Base-by-base conservation (phyloP, 352 stramenopile species). In the Globisporangium solare region DNA sequence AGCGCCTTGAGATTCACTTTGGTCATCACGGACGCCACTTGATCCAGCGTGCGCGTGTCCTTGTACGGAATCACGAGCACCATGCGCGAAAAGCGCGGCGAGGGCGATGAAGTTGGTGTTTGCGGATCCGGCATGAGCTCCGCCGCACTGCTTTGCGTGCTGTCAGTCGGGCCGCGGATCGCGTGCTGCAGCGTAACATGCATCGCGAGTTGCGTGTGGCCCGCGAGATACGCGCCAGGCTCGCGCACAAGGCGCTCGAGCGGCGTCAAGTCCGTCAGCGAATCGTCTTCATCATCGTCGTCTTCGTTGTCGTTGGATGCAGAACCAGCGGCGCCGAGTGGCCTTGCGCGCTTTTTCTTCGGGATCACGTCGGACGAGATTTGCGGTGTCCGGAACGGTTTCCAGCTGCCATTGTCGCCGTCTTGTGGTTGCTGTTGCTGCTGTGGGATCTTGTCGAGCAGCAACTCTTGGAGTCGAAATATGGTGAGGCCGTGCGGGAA, bases 61-160 rank as follows among this genome's bases (percentile, higher is more conserved):
- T 76, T 74, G 71, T 96, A 97, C 2, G 85, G 82, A 32, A 96
- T 83, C 8, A 96, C 75, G 51, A 97, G 51, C 7, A 96, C 82
- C 39, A 93, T 76, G 14, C 88, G 68, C 27, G 76, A 76, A 51
- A 96, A 97, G 49, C 27, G 21, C 1, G 48, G 31, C 3, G 66
- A 54, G 3, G 61, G n/a, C 8, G 35, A 14, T 37, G 27, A 40
- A 46, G 3, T 60, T 54, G 21, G 21, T 51, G 7, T 42, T 37
- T 37, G 22, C 13, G 24, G 5, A 27, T 18, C 18, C 49, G 48
- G 21, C 32, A 14, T 32, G 22, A n/a, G 48, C 21, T 15, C 32
- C 21, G 10, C 24, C 20, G 42, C n/a, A 12, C 43, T 52, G 62
- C 14, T 54, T 8, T 24, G 39, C 11, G 18, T 39, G 37, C 45